Base-by-base conservation (phyloP, 257 asterid species). In the Primulina huaijiensis region DNA sequence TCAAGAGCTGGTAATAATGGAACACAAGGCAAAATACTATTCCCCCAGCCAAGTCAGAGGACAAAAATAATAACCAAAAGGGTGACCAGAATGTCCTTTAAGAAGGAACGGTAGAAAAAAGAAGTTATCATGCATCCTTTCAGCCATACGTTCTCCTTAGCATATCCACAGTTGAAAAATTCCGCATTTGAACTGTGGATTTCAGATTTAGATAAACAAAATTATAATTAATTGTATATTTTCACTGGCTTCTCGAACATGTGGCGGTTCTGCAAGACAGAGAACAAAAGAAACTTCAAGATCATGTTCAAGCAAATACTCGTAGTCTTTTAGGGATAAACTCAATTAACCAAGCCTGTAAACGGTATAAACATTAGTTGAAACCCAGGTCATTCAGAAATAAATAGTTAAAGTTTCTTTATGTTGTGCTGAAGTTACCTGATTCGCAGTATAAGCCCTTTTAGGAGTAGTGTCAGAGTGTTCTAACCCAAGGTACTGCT, bases 401-500 rank as follows among this genome's bases (percentile, higher is more conserved):
- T 50, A 17, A 43, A 50, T 5, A 50, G 8, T 17, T 50, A 1
- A 16, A 16, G 56, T 50, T 14, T 16, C 19, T 50, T 50, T 14
- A 50, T 50, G 31, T 34, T 40, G 6, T 43, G 62, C 62, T 2
- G 31, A 70, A 4, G 33, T 37, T 73, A 88, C 99, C 96, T 91
- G 97, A 82, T 73, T 94, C 20, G 87, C 82, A 33, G 89, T 70
- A 67, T 87, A 85, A 34, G 97, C 79, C 75, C 97, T 85, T 76
- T 85, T 88, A 69, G 97, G 91, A 60, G 89, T 84, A 43, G 91
- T 89, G 72, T 87, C 98, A 19, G 98, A 81, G 81, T 94, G 99
- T 84, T 94, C 98, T 62, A 94, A 83, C 76, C 99, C 97, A 59
- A 94, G 85, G 90, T 91, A 91, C 79, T 88, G 99, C 87, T 94